Evolutionary conservation across 169 alveolate species (phyloP), one percentile per base, ranked within the genome.

Genomic region (Eimeria acervulina): DNA sequence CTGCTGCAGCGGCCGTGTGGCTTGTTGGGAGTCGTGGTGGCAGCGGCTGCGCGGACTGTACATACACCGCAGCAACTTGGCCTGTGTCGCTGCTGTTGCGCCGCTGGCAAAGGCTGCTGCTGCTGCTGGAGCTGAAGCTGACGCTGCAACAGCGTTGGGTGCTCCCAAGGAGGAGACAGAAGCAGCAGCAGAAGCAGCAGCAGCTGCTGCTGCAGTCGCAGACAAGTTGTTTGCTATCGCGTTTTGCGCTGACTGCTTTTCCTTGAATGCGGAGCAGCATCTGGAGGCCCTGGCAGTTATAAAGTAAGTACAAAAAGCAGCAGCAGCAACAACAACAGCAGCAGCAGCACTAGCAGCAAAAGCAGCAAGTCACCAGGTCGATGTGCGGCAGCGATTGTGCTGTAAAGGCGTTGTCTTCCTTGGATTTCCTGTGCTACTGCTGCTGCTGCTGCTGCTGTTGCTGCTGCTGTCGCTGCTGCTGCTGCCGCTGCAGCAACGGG

Each of bases 101-200:
- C 68, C 70, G 26, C 8, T 47, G 40, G n/a, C 68, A 12, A 28
- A 23, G 40, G 10, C 59, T 42, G 52, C 31, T 42, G n/a, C 90
- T 80, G 90, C 68, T 80, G 90, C 68, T 80, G 90, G 70, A 31
- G 90, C 40, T 47, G 70, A 15, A 21, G 90, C 66, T 17, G 88
- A 63, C 13, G 88, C 88, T 42, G 88, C 90, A 21, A 17, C 90
- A 47, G 70, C 44, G 40, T 2, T 26, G 23, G 44, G 31, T 31
- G 42, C 78, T 17, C 26, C 78, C 4, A 21, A n/a, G 44, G 78
- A n/a, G 44, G 66, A 55, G 66, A 55, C 17, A 28, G 78, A 40
- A 66, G 44, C 40, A 66, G 78, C 72, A 61, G 72, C 8, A 23
- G 72, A 31, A 23, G 72, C 72, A 23, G 72, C 78, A 10, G 78